phyloP scores from a whole-genome alignment of 1,284 basidiomycete genomes.

The Wolfiporia cocos region DNA sequence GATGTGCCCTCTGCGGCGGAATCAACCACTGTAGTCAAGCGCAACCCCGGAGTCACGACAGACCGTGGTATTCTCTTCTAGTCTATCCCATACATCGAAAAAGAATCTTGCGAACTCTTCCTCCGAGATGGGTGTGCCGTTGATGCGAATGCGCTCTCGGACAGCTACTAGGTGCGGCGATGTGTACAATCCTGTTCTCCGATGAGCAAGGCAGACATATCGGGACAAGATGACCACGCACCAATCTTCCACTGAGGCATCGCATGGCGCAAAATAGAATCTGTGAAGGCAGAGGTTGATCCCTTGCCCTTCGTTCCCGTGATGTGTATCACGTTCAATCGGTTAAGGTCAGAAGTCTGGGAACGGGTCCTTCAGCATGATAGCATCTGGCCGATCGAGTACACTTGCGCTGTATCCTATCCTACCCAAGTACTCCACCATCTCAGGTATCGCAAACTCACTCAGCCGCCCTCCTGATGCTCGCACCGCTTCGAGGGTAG shows the following conservation, averaged over 20 bases:
- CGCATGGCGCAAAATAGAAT: slow-evolving; percentile 64
- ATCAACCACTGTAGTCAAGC: background rate
- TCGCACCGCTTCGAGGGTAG: slow-evolving; percentile 79
- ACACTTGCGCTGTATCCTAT: slow-evolving; percentile 80
- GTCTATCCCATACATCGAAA: slow-evolving; percentile 93
- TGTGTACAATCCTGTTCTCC: slow-evolving; percentile 79
- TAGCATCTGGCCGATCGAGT: no score
- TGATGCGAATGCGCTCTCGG: slow-evolving; percentile 92
- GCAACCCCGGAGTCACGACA: slow-evolving; percentile 8
- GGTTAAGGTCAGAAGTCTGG: slow-evolving; percentile 80
- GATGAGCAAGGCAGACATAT: background rate
- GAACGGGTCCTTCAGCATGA: no score
- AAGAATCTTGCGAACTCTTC: slow-evolving; percentile 88
- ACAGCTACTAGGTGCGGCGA: slow-evolving; percentile 97
- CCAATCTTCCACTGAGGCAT: slow-evolving; percentile 71
- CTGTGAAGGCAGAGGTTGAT: slow-evolving; percentile 90
- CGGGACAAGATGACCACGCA: slow-evolving; percentile 21
- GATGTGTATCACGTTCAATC: slow-evolving; percentile 91
- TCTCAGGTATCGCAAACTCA: slow-evolving; percentile 79
- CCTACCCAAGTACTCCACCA: slow-evolving; percentile 83
- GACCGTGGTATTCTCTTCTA: slow-evolving; percentile 67
- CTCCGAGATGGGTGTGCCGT: slow-evolving; percentile 87
- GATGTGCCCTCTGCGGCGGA: slow-evolving; percentile 40
- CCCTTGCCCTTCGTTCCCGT: slow-evolving; percentile 99
- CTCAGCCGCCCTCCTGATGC: slow-evolving; percentile 70